phyloP scores from a whole-genome alignment of 352 stramenopile species.

The Plasmopara muralis region DNA sequence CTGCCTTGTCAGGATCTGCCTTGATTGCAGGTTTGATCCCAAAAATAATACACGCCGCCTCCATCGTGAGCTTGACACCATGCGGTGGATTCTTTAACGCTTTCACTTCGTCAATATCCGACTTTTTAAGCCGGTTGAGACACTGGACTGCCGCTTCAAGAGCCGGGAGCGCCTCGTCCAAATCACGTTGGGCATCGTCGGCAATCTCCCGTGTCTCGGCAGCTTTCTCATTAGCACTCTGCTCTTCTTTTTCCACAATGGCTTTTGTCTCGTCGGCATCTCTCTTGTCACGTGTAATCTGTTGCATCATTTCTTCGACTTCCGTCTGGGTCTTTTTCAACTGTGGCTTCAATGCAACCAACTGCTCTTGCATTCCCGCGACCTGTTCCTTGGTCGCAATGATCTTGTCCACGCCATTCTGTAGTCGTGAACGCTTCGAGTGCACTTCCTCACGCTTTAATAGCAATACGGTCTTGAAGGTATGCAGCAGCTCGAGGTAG shows the following conservation, averaged over 20 bases:
- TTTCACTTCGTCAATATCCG: conserved; percentile 92
- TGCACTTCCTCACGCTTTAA: conserved; percentile 87
- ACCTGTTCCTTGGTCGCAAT: conserved; percentile 90
- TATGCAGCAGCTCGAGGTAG: conserved; percentile 91
- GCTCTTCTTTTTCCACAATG: conserved; percentile 88
- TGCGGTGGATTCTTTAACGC: conserved; percentile 84
- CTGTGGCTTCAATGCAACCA: conserved; percentile 89
- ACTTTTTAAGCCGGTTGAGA: conserved; percentile 89
- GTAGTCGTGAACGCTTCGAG: conserved; percentile 74
- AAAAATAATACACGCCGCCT: conserved; percentile 92
- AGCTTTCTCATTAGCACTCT: conserved; percentile 88
- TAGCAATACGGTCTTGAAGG: conserved; percentile 88
- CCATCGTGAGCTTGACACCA: conserved; percentile 86
- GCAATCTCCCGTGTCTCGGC: conserved; percentile 90
- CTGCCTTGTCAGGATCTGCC: conserved; percentile 83
- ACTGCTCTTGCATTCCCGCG: conserved; percentile 86
- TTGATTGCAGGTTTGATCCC: conserved; percentile 89
- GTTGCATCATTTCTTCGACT: conserved; percentile 91
- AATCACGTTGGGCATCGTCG: conserved; percentile 87
- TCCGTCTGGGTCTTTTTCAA: conserved; percentile 90
- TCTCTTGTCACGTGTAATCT: conserved; percentile 90
- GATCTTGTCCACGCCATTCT: conserved; percentile 91
- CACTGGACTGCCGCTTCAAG: conserved; percentile 89
- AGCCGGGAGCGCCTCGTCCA: conserved; percentile 89
- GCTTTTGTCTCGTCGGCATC: conserved; percentile 88